phyloP scores from a whole-genome alignment of 192 early-diverging fungal species.

The Podila verticillata region DNA sequence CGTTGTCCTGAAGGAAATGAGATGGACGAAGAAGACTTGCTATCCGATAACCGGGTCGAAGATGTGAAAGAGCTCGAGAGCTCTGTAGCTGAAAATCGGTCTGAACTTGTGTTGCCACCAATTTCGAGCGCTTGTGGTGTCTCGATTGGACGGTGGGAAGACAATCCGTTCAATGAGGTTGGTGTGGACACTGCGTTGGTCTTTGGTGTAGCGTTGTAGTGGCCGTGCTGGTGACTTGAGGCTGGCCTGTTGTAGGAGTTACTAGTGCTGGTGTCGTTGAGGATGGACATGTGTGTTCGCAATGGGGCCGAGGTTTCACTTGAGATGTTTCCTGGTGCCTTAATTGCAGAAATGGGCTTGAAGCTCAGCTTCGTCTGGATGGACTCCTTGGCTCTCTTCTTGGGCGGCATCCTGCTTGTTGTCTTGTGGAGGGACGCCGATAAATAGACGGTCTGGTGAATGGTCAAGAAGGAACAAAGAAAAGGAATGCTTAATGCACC shows the following conservation, averaged over 20 bases:
- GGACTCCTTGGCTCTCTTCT: constrained; percentile 25
- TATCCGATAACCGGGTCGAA: too few species aligned
- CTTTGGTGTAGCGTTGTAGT: not conserved
- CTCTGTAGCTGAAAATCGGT: too few species aligned
- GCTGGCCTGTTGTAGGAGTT: not conserved
- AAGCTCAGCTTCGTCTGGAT: constrained; percentile 45
- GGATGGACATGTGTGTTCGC: constrained; percentile 19
- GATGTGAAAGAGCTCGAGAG: too few species aligned
- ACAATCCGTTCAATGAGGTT: not conserved
- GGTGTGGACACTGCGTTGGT: not conserved
- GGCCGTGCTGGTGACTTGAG: not conserved
- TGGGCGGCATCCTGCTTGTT: constrained; percentile 28
- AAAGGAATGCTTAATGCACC: not conserved
- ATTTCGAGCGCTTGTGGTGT: not conserved
- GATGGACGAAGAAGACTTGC: too few species aligned
- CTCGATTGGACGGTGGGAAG: too few species aligned
- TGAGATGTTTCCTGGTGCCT: constrained; percentile 1
- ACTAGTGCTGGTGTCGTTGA: constrained; percentile 3
- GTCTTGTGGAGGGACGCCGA: not conserved
- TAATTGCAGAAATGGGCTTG: constrained; percentile 17
- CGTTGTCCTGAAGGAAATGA: too few species aligned
- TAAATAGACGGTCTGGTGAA: too few species aligned
- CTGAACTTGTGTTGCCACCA: constrained; percentile 29
- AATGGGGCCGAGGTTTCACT: constrained; percentile 11
- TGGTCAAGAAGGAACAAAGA: not conserved